Conservation (phyloP, 169 alveolate species). For the Plasmodium knowlesi region DNA sequence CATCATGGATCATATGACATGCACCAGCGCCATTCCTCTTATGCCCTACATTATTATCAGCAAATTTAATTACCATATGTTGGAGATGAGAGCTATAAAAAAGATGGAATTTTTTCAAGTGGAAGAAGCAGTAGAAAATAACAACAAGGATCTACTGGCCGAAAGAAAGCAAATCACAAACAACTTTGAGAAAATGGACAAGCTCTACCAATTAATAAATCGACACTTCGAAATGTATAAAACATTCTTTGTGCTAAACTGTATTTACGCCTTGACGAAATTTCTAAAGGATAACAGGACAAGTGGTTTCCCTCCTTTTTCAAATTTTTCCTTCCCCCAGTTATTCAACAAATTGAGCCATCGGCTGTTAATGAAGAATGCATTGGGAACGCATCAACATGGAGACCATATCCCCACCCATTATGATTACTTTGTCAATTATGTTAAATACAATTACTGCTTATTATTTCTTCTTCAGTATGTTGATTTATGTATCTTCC, state of each 20-base stretch:
- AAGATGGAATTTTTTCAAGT: not conserved
- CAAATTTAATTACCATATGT: conserved; percentile 36
- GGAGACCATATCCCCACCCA: not conserved
- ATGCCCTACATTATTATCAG: conserved; percentile 56
- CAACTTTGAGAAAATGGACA: conserved; percentile 6
- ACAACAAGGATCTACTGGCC: not conserved
- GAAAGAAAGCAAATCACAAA: not conserved
- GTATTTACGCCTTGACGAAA: conserved; percentile 33
- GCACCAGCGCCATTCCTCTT: not conserved
- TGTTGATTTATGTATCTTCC: not conserved
- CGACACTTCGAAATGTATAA: conserved; percentile 13
- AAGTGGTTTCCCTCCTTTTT: not conserved
- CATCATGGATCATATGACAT: conserved; percentile 1
- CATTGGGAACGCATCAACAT: not conserved
- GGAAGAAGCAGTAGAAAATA: not conserved
- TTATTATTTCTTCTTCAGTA: conserved; percentile 22
- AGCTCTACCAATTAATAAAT: conserved; percentile 5
- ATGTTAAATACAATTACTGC: conserved; percentile 46
- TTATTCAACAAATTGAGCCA: conserved; percentile 20
- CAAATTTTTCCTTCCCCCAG: conserved; percentile 24
- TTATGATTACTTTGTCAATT: conserved; percentile 55
- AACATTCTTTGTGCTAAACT: conserved; percentile 36
- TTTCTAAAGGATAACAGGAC: conserved; percentile 34
- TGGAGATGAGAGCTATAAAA: not conserved
- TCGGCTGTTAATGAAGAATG: not conserved